phyloP scores from a whole-genome alignment of 208 protist genomes.

The Acanthamoeba royreba region DNA sequence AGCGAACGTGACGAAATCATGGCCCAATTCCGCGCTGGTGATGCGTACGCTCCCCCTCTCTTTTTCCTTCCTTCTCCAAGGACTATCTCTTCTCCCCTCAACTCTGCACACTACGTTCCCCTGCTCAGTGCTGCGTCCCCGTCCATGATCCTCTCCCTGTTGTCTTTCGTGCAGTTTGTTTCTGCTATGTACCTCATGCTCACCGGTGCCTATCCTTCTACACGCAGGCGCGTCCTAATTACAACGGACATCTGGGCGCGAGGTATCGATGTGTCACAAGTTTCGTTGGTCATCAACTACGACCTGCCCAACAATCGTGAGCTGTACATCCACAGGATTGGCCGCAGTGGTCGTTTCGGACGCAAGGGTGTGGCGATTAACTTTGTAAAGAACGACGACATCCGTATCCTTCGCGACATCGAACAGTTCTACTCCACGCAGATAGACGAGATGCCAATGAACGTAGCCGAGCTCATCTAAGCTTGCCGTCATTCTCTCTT shows the following conservation, averaged over 20 bases:
- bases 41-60: slow-evolving; percentile 38
- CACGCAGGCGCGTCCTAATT: slow-evolving; percentile 90
- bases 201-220: background rate
- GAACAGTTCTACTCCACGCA: slow-evolving; percentile 98
- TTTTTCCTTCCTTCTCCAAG: background rate
- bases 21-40: slow-evolving; percentile 93
- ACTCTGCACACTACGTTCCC: no score
- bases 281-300: slow-evolving; percentile 99
- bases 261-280: slow-evolving; percentile 94
- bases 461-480: slow-evolving; percentile 78
- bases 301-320: slow-evolving; percentile 98
- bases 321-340: slow-evolving; percentile 98
- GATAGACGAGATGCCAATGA: slow-evolving; percentile 98
- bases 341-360: slow-evolving; percentile 98
- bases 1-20: slow-evolving; percentile 97
- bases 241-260: slow-evolving; percentile 92
- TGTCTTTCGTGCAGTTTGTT: background rate
- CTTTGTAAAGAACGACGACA: slow-evolving; percentile 97
- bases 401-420: slow-evolving; percentile 94
- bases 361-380: slow-evolving; percentile 99
- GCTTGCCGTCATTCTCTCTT: background rate
- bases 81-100: slow-evolving; percentile 56
- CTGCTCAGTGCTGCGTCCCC: no score
- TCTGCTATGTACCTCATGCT: background rate
- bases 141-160: slow-evolving; percentile 6